A percentile compares a stretch with the other conserved stretches of the same genome.
phyloP scores from a whole-genome alignment of 495 filamentous ascomycete species.

The Chaetomium fimeti region DNA sequence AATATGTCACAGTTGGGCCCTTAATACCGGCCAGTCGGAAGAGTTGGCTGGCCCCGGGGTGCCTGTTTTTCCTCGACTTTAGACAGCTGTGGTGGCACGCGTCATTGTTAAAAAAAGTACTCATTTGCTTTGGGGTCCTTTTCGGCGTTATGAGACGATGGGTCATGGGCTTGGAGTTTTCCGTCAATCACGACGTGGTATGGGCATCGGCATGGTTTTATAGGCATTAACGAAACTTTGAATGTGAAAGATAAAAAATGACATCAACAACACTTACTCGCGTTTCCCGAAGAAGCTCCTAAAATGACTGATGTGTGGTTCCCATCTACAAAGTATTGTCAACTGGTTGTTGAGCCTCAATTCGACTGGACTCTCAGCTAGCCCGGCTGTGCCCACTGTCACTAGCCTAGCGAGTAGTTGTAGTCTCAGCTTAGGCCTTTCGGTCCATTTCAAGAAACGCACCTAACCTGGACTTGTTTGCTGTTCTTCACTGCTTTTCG shows the following conservation, averaged over 20 bases:
- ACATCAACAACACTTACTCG: not conserved
- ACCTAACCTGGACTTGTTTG: too few species aligned
- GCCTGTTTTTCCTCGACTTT: not conserved
- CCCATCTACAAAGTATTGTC: too few species aligned
- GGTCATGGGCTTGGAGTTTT: not conserved
- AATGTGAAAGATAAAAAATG: not conserved
- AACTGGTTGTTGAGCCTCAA: too few species aligned
- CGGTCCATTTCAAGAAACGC: too few species aligned
- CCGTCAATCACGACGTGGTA: slow-evolving; percentile 11
- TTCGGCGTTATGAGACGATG: slow-evolving; percentile 7
- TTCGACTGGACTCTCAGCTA: too few species aligned
- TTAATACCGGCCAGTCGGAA: not conserved
- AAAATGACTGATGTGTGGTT: too few species aligned
- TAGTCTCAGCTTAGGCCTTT: too few species aligned
- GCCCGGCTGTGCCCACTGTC: too few species aligned
- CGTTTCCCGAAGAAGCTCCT: too few species aligned
- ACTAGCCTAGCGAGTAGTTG: too few species aligned
- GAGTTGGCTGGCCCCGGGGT: not conserved
- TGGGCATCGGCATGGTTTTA: slow-evolving; percentile 19
- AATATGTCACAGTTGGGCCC: not conserved
- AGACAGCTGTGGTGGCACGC: slow-evolving; percentile 6
- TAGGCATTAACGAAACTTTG: slow-evolving; percentile 4
- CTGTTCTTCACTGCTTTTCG: too few species aligned
- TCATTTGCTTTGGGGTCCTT: not conserved
- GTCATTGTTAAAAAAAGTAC: slow-evolving; percentile 8